Evolutionary conservation across 768 basidiomycete species (phyloP), one percentile per base, ranked within the genome.

Genomic region (Kwoniella dendrophila): DNA sequence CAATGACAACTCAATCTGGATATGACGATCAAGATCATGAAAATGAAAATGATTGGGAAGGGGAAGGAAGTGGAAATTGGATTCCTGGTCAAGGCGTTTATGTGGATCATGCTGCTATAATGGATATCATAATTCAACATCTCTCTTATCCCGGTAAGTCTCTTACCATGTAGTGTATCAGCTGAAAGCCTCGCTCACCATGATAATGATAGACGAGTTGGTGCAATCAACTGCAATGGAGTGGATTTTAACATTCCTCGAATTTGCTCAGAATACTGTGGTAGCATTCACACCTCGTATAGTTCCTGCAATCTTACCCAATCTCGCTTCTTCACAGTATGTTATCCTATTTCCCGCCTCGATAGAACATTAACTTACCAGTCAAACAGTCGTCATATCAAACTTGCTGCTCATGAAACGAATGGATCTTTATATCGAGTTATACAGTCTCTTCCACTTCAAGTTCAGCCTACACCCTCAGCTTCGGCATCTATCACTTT

Each of bases 251-350:
- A 91, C 93, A 66, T 92, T 98, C 80, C 81, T 98, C 32, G 83
- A 82, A 49, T 92, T 97, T 70, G 88, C 87, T 1, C 87, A 89
- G 56, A 90, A 93, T 74, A 91, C 94, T 56, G 90, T 98, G 84
- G 86, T 98, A 27, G 90, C 90, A 1, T 96, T 96, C 74, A 92
- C 92, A 0, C 93, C 96, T 0, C 87, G 91, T 40, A 86, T 99
- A 45, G 88, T 99, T 44, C 88, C 90, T 8, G 90, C 91, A 8
- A 90, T 99, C 59, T 84, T 99, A 16, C 92, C 93, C 7, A 96
- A 95, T 71, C 87, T 99, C 49, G 93, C 95, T 36, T 66, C 68
- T 4, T 56, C 60, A n/a, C 54, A 66, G 63, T 69, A 27, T 53
- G 70, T 51, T 20, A 1, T 11, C 22, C 10, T 30, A 40, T 24